phyloP scores from a whole-genome alignment of 768 basidiomycete species.

The Brasilioporus rufonigricans region DNA sequence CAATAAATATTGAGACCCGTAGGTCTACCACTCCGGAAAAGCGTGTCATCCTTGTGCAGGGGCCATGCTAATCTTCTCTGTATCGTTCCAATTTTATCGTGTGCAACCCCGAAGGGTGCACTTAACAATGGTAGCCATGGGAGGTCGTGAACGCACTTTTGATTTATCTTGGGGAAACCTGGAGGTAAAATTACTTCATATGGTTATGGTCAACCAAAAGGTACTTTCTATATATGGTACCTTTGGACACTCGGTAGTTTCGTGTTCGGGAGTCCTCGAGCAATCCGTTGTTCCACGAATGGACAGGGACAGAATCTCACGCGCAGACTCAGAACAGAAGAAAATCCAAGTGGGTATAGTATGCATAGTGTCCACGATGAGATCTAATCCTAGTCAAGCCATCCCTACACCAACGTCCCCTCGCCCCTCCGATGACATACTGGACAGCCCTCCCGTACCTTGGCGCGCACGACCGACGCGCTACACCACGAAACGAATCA shows the following conservation, averaged over 20 bases:
- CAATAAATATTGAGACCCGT: slow-evolving; percentile 44
- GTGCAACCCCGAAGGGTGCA: slow-evolving; percentile 63
- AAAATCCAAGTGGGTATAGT: slow-evolving; percentile 11
- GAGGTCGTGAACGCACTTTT: slow-evolving; percentile 10
- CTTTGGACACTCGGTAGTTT: too few species aligned
- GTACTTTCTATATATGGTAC: neutral
- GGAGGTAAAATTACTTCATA: neutral
- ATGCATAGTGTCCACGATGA: slow-evolving; percentile 8
- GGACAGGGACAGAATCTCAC: neutral
- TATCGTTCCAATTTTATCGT: slow-evolving; percentile 99
- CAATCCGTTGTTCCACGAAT: too few species aligned
- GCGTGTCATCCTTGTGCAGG: slow-evolving; percentile 99
- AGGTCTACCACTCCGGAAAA: slow-evolving; percentile 86
- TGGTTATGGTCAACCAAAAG: neutral
- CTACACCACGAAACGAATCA: slow-evolving; percentile 33
- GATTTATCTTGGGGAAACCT: slow-evolving; percentile 20
- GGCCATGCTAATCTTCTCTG: slow-evolving; percentile 84
- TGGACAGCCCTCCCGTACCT: slow-evolving; percentile 69
- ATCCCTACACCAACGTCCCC: slow-evolving; percentile 28
- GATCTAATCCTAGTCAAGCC: slow-evolving; percentile 5
- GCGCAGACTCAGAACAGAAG: neutral
- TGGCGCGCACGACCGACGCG: slow-evolving; percentile 67
- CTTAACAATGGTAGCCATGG: accelerated
- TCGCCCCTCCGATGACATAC: slow-evolving; percentile 66
- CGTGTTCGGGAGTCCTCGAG: too few species aligned